These are phyloP conservation scores for Pichia cactophila DNA, from an alignment of 1,139 yeast species.

Conservation along the genomic window DNA sequence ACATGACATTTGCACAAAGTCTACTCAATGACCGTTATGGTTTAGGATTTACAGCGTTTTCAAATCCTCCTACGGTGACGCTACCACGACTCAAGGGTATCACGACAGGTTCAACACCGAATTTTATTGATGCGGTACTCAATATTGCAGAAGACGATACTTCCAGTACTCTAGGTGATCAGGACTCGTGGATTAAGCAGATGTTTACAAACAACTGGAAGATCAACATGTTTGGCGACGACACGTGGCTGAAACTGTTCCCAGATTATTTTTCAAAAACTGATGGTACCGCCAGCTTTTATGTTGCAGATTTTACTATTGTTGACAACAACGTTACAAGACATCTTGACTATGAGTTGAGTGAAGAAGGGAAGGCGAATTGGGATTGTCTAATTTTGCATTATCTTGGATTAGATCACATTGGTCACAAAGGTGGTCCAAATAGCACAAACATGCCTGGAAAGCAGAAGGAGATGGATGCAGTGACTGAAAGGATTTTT, in stretches of 20 bases:
- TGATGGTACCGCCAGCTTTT: conserved; percentile 92
- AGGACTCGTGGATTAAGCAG: conserved; percentile 85
- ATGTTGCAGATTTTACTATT: conserved; percentile 88
- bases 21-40: conserved; percentile 65
- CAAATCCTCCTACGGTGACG: conserved; percentile 84
- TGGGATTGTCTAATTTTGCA: conserved; percentile 91
- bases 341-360: conserved; percentile 57
- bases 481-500: conserved; percentile 48
- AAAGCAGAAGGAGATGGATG: conserved; percentile 84
- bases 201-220: conserved; percentile 36
- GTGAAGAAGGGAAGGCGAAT: conserved; percentile 22
- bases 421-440: conserved; percentile 97
- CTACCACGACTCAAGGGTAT: conserved; percentile 73
- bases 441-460: conserved; percentile 66
- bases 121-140: conserved; percentile 75
- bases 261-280: conserved; percentile 53
- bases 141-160: conserved; percentile 90
- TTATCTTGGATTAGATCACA: conserved; percentile 90
- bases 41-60: conserved; percentile 80
- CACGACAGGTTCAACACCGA: conserved; percentile 77
- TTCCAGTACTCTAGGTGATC: conserved; percentile 63
- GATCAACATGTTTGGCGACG: conserved; percentile 90
- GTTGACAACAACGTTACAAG: conserved; percentile 92
- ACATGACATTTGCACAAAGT: conserved; percentile 60
- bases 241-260: conserved; percentile 90